Evolutionary conservation across 352 stramenopile genomes (phyloP).

Genomic region (Phytophthora melonis): DNA sequence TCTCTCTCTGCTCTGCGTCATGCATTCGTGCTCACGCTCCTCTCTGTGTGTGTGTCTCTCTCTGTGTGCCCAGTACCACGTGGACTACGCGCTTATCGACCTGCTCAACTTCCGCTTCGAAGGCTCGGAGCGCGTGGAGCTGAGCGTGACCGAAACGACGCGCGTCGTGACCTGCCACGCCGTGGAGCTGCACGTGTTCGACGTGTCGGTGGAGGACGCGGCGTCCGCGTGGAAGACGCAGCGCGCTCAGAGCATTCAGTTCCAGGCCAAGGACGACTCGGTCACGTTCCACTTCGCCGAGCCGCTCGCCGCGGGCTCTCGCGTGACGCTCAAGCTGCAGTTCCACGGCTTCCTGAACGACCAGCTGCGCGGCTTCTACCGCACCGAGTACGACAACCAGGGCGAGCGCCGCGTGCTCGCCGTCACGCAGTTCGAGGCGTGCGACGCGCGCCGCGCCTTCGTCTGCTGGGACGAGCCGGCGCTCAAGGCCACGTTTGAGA

Average conservation of each 20-base stretch:
- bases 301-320: conserved; percentile 39
- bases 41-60: neutral
- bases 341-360: conserved; percentile 90
- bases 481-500: conserved; percentile 95
- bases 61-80: conserved; percentile 53
- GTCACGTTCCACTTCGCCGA: conserved; percentile 70
- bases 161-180: conserved; percentile 93
- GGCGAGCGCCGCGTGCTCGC: conserved; percentile 94
- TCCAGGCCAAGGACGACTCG: conserved; percentile 58
- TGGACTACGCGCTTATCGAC: conserved; percentile 84
- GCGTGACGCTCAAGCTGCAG: conserved; percentile 51
- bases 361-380: conserved; percentile 97
- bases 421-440: conserved; percentile 86
- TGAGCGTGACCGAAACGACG: conserved; percentile 68
- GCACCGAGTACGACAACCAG: conserved; percentile 93
- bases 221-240: conserved; percentile 30
- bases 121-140: conserved; percentile 61
- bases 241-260: conserved; percentile 59
- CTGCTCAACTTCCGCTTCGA: conserved; percentile 85
- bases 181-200: conserved; percentile 93
- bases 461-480: conserved; percentile 98
- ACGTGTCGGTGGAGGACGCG: conserved; percentile 67
- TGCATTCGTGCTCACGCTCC: neutral
- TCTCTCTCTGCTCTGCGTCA: neutral
- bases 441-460: conserved; percentile 94